A percentile compares a stretch with the other conserved stretches of the same genome.
Evolutionary conservation across 352 stramenopile species (phyloP).

Genomic region (Globisporangium ultimum): DNA sequence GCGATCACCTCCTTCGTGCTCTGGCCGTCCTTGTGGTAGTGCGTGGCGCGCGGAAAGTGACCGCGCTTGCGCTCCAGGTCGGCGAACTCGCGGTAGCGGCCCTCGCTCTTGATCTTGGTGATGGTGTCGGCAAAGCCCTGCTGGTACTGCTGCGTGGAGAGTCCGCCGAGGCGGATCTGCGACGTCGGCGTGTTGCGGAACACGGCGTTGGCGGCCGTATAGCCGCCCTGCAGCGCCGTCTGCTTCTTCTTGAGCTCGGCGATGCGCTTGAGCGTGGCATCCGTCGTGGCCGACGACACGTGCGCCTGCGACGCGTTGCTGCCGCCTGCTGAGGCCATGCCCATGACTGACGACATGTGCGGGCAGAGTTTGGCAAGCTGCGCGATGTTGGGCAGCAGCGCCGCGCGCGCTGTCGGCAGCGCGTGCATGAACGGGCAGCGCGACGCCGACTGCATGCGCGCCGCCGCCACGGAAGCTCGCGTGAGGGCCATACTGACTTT

Average conservation of each 20-base stretch:
- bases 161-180: conserved; percentile 60
- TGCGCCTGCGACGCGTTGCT: conserved; percentile 59
- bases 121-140: conserved; percentile 74
- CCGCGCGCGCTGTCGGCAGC: conserved; percentile 63
- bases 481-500: conserved; percentile 56
- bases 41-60: conserved; percentile 75
- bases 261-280: conserved; percentile 73
- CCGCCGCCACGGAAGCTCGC: conserved; percentile 59
- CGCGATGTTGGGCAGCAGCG: conserved; percentile 82
- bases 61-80: conserved; percentile 86
- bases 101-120: conserved; percentile 80
- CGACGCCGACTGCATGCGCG: conserved; percentile 66
- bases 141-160: conserved; percentile 62
- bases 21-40: conserved; percentile 55
- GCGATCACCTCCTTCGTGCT: conserved; percentile 82
- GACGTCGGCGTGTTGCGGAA: conserved; percentile 56
- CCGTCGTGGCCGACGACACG: conserved; percentile 42
- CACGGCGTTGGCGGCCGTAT: conserved; percentile 37
- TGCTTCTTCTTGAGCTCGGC: conserved; percentile 64
- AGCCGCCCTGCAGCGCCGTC: conserved; percentile 29
- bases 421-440: conserved; percentile 86
- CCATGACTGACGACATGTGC: conserved; percentile 85
- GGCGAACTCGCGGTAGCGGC: conserved; percentile 85
- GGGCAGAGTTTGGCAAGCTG: conserved; percentile 83
- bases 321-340: conserved; percentile 39